Evolutionary conservation across 2,329 filamentous ascomycete species (phyloP).

Genomic region (Ascocoryne sarcoides): DNA sequence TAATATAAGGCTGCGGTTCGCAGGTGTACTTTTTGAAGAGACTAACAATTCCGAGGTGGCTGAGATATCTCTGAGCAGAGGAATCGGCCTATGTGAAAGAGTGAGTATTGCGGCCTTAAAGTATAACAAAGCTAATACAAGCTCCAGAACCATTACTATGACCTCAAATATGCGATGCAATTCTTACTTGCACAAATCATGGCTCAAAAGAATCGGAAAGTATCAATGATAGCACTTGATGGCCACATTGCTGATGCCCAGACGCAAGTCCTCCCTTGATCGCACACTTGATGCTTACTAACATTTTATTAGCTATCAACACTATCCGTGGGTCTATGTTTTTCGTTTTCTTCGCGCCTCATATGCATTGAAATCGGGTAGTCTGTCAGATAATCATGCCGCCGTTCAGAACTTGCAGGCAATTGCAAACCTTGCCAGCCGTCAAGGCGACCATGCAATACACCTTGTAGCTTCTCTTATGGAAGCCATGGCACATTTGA

Average conservation of each 20-base stretch:
- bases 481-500: constrained; percentile 61
- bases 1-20: constrained; percentile 60
- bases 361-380: constrained; percentile 54
- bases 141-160: constrained; percentile 44
- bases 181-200: constrained; percentile 63
- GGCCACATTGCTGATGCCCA: constrained; percentile 59
- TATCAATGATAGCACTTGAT: constrained; percentile 64
- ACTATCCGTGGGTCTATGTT: constrained; percentile 66
- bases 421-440: constrained; percentile 50
- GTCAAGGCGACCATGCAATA: constrained; percentile 53
- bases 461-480: constrained; percentile 57
- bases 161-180: constrained; percentile 71
- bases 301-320: constrained; percentile 40
- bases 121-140: constrained; percentile 9
- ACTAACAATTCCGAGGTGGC: constrained; percentile 68
- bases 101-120: constrained; percentile 32
- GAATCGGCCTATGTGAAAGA: constrained; percentile 60
- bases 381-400: constrained; percentile 51
- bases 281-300: constrained; percentile 2
- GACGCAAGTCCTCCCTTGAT: constrained; percentile 37
- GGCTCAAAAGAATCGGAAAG: constrained; percentile 62
- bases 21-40: constrained; percentile 60
- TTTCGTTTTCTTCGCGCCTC: constrained; percentile 67
- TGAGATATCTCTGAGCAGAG: constrained; percentile 63
- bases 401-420: constrained; percentile 60